These are phyloP conservation scores for Cyphellophora europaea DNA, from an alignment of 2,329 filamentous ascomycete species.

Conservation along the genomic window DNA sequence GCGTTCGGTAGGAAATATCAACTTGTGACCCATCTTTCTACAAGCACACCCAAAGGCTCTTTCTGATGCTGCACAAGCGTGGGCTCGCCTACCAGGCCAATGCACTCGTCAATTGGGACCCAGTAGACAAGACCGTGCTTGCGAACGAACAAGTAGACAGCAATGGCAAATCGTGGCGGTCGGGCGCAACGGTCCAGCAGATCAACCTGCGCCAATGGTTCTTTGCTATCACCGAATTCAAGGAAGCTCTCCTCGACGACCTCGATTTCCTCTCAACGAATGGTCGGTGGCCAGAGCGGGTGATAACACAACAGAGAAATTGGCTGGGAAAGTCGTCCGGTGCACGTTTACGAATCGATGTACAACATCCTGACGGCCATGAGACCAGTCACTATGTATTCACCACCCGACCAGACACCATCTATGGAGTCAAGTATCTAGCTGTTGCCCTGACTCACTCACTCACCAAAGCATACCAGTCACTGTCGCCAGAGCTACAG, in stretches of 20 bases:
- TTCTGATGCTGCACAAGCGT: conserved; percentile 63
- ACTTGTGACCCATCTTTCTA: conserved; percentile 82
- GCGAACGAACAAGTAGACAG: conserved; percentile 87
- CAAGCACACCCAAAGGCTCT: conserved; percentile 80
- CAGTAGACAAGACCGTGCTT: conserved; percentile 78
- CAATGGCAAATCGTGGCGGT: conserved; percentile 75
- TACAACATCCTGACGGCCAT: conserved; percentile 16
- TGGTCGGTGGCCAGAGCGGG: conserved; percentile 70
- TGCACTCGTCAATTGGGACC: conserved; percentile 82
- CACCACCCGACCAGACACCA: conserved; percentile 75
- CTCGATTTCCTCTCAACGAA: conserved; percentile 56
- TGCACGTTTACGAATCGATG: conserved; percentile 43
- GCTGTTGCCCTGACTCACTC: conserved; percentile 68
- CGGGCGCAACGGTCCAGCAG: conserved; percentile 80
- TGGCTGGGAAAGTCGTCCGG: conserved; percentile 78
- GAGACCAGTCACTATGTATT: conserved; percentile 57
- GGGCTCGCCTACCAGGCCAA: conserved; percentile 76
- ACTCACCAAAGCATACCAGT: conserved; percentile 53
- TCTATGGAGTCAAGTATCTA: conserved; percentile 80
- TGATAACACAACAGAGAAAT: conserved; percentile 73
- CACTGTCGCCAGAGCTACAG: conserved; percentile 51
- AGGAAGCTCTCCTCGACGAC: conserved; percentile 62
- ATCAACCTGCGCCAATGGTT: conserved; percentile 93
- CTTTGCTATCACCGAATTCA: conserved; percentile 70
- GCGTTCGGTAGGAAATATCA: conserved; percentile 57